A percentile compares a stretch with the other conserved stretches of the same genome.
These are phyloP conservation scores for Sclerotinia spermophila DNA, from an alignment of 2,329 filamentous ascomycete species.

Conservation along the genomic window DNA sequence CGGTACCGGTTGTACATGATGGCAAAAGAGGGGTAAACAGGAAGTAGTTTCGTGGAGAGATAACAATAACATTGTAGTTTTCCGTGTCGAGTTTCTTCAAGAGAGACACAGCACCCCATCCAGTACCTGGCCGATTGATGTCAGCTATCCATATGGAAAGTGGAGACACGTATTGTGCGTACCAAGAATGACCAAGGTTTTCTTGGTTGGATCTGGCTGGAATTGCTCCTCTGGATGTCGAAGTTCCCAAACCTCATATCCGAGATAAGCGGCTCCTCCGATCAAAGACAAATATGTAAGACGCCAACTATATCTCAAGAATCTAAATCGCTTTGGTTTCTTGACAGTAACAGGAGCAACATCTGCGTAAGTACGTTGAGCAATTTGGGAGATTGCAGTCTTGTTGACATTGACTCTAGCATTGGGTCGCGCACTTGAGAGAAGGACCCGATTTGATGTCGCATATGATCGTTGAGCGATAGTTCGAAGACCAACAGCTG, in stretches of 20 bases:
- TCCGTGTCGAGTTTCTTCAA: conserved; percentile 98
- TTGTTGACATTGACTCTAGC: conserved; percentile 27
- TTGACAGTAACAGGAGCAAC: conserved; percentile 43
- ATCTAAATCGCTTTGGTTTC: conserved; percentile 58
- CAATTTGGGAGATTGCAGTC: conserved; percentile 38
- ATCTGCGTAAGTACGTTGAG: conserved; percentile 44
- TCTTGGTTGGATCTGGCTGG: conserved; percentile 81
- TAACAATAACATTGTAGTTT: conserved; percentile 98
- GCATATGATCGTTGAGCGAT: conserved; percentile 33
- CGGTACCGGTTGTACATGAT: conserved; percentile 93
- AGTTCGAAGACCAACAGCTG: conserved; percentile 34
- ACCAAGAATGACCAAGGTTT: conserved; percentile 96
- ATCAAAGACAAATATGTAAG: conserved; percentile 72
- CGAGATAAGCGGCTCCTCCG: conserved; percentile 65
- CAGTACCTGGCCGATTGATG: conserved; percentile 63
- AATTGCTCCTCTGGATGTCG: conserved; percentile 78
- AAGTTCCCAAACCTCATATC: conserved; percentile 78
- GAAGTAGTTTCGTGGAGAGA: conserved; percentile 99
- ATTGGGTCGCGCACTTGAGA: conserved; percentile 33
- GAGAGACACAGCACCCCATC: conserved; percentile 93
- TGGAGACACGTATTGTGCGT: conserved; percentile 35
- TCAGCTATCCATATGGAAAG: conserved; percentile 12
- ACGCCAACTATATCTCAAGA: conserved; percentile 79
- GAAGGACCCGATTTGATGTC: conserved; percentile 27
- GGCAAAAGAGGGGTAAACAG: conserved; percentile 96